Evolutionary conservation across 2,329 filamentous ascomycete genomes (phyloP).

Genomic region (Alternaria metachromatica): DNA sequence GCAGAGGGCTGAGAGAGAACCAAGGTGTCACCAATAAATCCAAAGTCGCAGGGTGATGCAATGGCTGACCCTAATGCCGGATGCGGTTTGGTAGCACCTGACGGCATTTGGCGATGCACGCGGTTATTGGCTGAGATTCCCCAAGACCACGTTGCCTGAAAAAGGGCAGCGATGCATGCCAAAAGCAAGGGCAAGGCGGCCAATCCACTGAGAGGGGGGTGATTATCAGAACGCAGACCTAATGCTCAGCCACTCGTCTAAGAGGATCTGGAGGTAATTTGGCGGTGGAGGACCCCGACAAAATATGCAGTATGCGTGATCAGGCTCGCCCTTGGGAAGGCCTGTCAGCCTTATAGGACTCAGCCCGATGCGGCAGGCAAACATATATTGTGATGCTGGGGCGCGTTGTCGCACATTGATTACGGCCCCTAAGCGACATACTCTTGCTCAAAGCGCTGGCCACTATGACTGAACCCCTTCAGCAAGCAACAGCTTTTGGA

Average conservation of each 20-base stretch:
- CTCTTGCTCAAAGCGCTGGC: not conserved
- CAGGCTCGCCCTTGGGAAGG: not conserved
- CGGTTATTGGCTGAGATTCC: not conserved
- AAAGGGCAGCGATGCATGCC: not conserved
- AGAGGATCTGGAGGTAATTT: not conserved
- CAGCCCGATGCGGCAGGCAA: not conserved
- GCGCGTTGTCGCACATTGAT: not conserved
- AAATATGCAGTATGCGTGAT: not conserved
- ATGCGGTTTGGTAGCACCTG: not conserved
- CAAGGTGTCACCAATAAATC: not conserved
- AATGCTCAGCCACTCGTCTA: not conserved
- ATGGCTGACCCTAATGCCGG: not conserved
- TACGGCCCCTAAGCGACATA: not conserved
- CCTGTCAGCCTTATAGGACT: not conserved
- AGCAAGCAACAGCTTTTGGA: not conserved
- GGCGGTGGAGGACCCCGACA: not conserved
- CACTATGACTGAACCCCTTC: not conserved
- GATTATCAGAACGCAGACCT: not conserved
- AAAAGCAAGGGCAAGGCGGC: not conserved
- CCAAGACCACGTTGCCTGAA: not conserved
- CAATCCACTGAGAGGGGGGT: not conserved
- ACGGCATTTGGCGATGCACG: not conserved
- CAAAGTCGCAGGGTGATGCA: conserved; percentile 4
- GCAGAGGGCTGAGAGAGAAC: not conserved
- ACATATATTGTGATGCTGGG: not conserved